A percentile compares a stretch with the other conserved stretches of the same genome.
Evolutionary conservation across 768 basidiomycete genomes (phyloP).

Genomic region (Boletus rufocinnamomeus): DNA sequence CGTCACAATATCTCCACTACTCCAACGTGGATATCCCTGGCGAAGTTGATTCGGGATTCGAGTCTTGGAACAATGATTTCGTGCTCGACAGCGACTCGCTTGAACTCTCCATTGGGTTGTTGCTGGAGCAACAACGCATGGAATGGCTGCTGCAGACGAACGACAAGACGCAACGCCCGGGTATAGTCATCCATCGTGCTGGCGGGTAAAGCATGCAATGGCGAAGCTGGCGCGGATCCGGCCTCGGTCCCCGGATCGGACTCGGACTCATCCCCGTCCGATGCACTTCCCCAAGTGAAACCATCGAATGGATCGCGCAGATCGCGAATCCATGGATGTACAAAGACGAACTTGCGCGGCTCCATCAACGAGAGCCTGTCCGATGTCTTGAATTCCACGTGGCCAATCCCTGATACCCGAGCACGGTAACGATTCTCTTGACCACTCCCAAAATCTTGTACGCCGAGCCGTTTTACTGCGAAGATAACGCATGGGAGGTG

Average conservation of each 20-base stretch:
- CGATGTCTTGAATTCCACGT: constrained; percentile 6
- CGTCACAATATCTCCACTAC: not conserved
- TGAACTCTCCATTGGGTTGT: constrained; percentile 14
- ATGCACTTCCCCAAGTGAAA: not conserved
- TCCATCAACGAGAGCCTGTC: not conserved
- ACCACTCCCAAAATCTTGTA: not conserved
- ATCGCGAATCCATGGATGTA: constrained; percentile 19
- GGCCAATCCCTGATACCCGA: constrained; percentile 5
- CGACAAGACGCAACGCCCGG: not conserved
- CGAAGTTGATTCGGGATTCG: not conserved
- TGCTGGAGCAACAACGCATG: constrained; percentile 5
- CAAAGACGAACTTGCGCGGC: constrained; percentile 4
- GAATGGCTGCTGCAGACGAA: constrained; percentile 3
- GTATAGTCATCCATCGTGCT: not conserved
- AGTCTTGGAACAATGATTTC: constrained; percentile 1
- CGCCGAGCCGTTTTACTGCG: not conserved
- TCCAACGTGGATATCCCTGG: not conserved
- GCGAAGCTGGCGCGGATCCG: not conserved
- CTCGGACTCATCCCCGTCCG: not conserved
- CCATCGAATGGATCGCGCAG: not conserved
- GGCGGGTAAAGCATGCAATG: not conserved
- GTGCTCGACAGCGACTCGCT: constrained; percentile 15
- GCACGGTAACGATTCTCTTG: constrained; percentile 5
- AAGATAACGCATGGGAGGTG: constrained; percentile 16
- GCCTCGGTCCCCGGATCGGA: too few relatives aligned